Conservation (phyloP, 169 alveolate species). For the Theileria sp. region DNA sequence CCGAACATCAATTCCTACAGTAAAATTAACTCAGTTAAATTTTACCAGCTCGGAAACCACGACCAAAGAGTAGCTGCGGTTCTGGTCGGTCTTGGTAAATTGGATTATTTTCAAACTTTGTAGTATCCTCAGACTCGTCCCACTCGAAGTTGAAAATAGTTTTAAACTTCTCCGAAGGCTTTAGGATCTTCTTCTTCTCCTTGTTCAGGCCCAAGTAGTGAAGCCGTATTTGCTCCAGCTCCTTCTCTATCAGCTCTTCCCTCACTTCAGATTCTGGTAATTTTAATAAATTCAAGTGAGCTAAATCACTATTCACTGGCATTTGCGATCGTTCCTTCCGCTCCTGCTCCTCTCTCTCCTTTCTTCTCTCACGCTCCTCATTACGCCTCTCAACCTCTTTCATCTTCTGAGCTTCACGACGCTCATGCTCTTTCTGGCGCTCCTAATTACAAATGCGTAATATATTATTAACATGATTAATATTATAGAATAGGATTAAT, state of each 20-base stretch:
- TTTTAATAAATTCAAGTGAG: conserved; percentile 38
- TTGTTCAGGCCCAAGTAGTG: conserved; percentile 86
- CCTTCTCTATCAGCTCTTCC: conserved; percentile 75
- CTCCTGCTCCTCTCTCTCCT: conserved; percentile 3
- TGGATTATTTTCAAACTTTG: conserved; percentile 83
- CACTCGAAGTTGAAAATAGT: conserved; percentile 85
- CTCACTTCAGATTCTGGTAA: conserved; percentile 52
- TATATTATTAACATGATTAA: no score
- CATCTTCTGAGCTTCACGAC: conserved; percentile 36
- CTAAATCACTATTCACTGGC: conserved; percentile 64
- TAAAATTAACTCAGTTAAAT: background rate
- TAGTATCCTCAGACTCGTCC: conserved; percentile 87
- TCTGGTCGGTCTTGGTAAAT: conserved; percentile 83
- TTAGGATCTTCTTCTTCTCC: conserved; percentile 82
- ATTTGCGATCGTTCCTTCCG: conserved; percentile 12
- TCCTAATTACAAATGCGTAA: background rate
- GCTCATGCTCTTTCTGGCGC: conserved; percentile 16
- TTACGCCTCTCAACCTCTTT: conserved; percentile 22
- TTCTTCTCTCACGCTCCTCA: conserved; percentile 17
- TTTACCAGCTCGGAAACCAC: conserved; percentile 85
- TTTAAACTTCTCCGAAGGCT: conserved; percentile 90
- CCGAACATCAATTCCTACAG: conserved; percentile 67
- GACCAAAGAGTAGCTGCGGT: conserved; percentile 87
- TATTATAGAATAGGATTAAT: background rate
- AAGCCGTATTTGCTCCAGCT: conserved; percentile 81